A percentile compares a stretch with the other conserved stretches of the same genome.
phyloP scores from a whole-genome alignment of 2,329 filamentous ascomycete species.

The Aspergillus hortae region DNA sequence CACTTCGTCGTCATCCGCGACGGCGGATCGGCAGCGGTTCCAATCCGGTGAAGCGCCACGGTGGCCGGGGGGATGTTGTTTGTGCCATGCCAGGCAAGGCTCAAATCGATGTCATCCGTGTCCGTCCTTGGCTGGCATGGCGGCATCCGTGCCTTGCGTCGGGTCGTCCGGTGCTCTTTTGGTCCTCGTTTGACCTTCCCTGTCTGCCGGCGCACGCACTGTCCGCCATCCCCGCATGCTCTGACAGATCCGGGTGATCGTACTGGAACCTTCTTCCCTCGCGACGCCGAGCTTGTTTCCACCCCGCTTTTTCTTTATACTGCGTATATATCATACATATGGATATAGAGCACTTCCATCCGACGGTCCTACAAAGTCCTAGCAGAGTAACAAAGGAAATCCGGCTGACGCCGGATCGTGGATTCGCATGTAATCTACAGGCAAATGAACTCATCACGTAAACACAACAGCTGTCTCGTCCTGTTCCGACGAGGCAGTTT shows the following conservation, averaged over 20 bases:
- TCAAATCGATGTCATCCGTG: not conserved
- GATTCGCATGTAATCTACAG: slow-evolving; percentile 35
- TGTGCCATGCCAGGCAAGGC: not conserved
- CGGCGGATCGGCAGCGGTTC: not conserved
- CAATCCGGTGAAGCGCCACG: no score
- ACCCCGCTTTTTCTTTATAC: no score
- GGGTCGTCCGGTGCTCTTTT: not conserved
- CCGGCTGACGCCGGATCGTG: slow-evolving; percentile 25
- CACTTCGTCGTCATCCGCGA: slow-evolving; percentile 1
- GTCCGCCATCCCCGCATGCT: slow-evolving; percentile 2
- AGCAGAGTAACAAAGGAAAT: slow-evolving; percentile 19
- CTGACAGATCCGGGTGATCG: not conserved
- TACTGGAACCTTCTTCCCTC: no score
- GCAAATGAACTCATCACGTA: slow-evolving; percentile 27
- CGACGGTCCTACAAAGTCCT: not conserved
- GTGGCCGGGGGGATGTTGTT: not conserved
- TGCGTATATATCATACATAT: no score
- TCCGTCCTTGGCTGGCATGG: not conserved
- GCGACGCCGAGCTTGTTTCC: no score
- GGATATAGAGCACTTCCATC: no score
- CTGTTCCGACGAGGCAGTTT: not conserved
- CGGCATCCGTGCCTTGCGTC: not conserved
- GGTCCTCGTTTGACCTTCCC: slow-evolving; percentile 5
- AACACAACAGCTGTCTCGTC: slow-evolving; percentile 2
- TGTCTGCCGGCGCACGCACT: not conserved